Evolutionary conservation across 2,329 filamentous ascomycete genomes (phyloP).

Genomic region (Cladobotryum protrusum): DNA sequence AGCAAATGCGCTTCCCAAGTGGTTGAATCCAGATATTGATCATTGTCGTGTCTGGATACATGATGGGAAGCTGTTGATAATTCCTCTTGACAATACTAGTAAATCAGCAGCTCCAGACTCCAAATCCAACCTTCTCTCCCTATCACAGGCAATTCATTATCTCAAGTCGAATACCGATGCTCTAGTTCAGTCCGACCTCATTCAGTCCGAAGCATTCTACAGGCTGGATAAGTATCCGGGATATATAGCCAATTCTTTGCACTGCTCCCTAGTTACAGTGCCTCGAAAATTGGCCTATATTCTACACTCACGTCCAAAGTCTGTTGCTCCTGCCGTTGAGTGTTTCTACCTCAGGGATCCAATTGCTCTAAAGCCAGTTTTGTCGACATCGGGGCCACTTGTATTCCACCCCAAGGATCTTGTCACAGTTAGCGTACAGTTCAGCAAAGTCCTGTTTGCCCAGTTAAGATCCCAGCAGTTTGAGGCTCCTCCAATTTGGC

Average conservation of each 20-base stretch:
- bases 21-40: constrained; percentile 88
- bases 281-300: constrained; percentile 78
- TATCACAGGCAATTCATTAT: constrained; percentile 57
- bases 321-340: constrained; percentile 79
- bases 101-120: constrained; percentile 3
- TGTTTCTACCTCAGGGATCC: constrained; percentile 89
- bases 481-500: constrained; percentile 52
- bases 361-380: constrained; percentile 62
- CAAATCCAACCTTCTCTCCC: constrained; percentile 37
- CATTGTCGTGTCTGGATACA: constrained; percentile 88
- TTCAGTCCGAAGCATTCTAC: constrained; percentile 89
- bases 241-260: constrained; percentile 68
- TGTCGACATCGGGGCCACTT: constrained; percentile 47
- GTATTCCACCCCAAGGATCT: constrained; percentile 72
- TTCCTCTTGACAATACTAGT: constrained; percentile 46
- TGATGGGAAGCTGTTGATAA: constrained; percentile 65
- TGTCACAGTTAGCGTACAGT: constrained; percentile 70
- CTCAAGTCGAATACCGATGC: constrained; percentile 50
- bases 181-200: constrained; percentile 63
- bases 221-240: constrained; percentile 76
- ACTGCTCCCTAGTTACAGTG: constrained; percentile 65
- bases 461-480: constrained; percentile 87
- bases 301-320: constrained; percentile 66
- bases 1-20: constrained; percentile 77
- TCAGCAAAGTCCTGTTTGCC: constrained; percentile 85